Conservation (phyloP, 257 asterid genomes). For the Catharanthus roseus region DNA sequence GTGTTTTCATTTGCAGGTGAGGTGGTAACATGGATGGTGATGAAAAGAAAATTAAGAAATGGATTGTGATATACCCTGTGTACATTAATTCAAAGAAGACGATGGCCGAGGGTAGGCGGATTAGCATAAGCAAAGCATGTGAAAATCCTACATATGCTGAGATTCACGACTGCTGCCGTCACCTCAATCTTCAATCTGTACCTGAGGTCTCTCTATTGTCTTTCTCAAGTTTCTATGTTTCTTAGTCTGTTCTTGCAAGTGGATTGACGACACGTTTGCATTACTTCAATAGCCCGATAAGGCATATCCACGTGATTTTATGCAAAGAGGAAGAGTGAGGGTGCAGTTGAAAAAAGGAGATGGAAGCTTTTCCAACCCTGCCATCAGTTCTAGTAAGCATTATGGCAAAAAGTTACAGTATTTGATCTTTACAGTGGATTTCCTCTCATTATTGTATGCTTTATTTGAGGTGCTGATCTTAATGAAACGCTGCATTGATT, state of each 20-base stretch:
- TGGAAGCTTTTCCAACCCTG: conserved; percentile 69
- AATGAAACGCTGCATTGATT: neutral
- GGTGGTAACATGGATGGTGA: conserved; percentile 60
- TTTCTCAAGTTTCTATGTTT: neutral
- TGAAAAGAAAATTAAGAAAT: conserved; percentile 63
- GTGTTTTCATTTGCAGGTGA: neutral
- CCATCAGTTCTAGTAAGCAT: conserved; percentile 64
- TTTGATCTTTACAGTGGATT: neutral
- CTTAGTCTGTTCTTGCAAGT: neutral
- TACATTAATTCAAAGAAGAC: conserved; percentile 91
- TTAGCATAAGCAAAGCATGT: conserved; percentile 69
- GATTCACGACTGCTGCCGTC: conserved; percentile 74
- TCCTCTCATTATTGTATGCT: neutral
- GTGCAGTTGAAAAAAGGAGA: conserved; percentile 76
- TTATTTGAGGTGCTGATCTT: neutral
- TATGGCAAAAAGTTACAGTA: neutral
- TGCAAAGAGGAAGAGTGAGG: conserved; percentile 97
- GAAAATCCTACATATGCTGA: conserved; percentile 83
- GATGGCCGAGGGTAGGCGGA: conserved; percentile 90
- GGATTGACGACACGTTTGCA: neutral
- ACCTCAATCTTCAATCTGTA: conserved; percentile 77
- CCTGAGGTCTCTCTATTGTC: conserved; percentile 51
- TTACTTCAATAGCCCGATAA: conserved; percentile 51
- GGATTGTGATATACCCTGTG: conserved; percentile 79
- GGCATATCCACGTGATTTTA: conserved; percentile 96